A percentile compares a stretch with the other conserved stretches of the same genome.
phyloP scores from a whole-genome alignment of 179 eudicot genomes.

The Silene noctiflora region DNA sequence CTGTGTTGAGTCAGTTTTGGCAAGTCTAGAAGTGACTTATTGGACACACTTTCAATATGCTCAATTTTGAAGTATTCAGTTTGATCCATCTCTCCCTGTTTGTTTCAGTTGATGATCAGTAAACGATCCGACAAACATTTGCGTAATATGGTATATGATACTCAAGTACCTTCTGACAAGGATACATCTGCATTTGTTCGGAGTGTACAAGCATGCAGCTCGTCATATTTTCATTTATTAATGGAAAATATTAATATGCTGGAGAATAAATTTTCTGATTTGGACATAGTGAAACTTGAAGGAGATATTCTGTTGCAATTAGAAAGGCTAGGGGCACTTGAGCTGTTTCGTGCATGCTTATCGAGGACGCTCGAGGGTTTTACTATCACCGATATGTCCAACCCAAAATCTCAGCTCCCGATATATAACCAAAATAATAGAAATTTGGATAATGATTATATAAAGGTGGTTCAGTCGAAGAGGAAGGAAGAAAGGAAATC shows the following conservation, averaged over 20 bases:
- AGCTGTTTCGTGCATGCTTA: constrained; percentile 54
- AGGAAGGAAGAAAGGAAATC: constrained; percentile 64
- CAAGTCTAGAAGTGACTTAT: background rate
- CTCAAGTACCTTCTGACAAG: constrained; percentile 23
- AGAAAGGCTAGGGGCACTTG: constrained; percentile 73
- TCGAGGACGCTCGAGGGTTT: constrained; percentile 45
- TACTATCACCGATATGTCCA: constrained; percentile 19
- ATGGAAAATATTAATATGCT: constrained; percentile 58
- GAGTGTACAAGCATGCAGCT: constrained; percentile 37
- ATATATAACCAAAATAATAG: constrained; percentile 23
- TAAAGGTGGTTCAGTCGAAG: constrained; percentile 44
- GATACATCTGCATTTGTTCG: constrained; percentile 35
- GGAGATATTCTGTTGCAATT: constrained; percentile 59
- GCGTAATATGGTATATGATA: constrained; percentile 28
- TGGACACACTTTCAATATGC: background rate
- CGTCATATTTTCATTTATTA: constrained; percentile 51
- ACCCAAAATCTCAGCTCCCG: constrained; percentile 29
- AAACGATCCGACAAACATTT: constrained; percentile 30
- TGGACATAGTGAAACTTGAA: constrained; percentile 53
- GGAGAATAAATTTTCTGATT: constrained; percentile 56
- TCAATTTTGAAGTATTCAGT: background rate
- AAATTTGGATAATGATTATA: constrained; percentile 23
- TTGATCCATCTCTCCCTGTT: constrained; percentile 7
- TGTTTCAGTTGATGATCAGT: constrained; percentile 37
- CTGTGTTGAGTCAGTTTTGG: background rate